Evolutionary conservation across 2,329 filamentous ascomycete genomes (phyloP).

Genomic region (Malbranchea cinnamomea): DNA sequence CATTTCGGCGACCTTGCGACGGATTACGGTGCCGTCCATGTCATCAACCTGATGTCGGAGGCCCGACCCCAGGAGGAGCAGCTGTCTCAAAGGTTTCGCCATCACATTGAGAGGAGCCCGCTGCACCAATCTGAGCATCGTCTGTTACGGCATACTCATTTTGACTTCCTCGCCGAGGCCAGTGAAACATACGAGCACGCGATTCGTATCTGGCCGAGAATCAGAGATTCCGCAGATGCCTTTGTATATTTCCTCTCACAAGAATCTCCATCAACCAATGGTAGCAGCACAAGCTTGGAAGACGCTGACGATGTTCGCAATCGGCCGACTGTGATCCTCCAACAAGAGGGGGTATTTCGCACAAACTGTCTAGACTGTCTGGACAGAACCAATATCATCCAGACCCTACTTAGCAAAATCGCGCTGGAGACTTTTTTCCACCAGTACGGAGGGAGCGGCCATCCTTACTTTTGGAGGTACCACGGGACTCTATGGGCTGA

Average conservation of each 20-base stretch:
- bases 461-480: constrained; percentile 75
- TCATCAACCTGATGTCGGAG: constrained; percentile 87
- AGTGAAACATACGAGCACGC: constrained; percentile 82
- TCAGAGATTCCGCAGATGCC: constrained; percentile 63
- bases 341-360: constrained; percentile 89
- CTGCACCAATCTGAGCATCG: constrained; percentile 59
- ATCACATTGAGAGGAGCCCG: constrained; percentile 60
- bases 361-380: constrained; percentile 95
- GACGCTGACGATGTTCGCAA: constrained; percentile 20
- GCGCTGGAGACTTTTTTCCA: constrained; percentile 70
- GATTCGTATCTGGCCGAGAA: constrained; percentile 63
- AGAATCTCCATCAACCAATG: constrained; percentile 47
- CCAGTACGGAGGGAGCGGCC: constrained; percentile 54
- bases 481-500: constrained; percentile 95
- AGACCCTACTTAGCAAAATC: constrained; percentile 91
- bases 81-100: constrained; percentile 62
- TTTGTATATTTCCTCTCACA: constrained; percentile 88
- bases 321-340: constrained; percentile 53
- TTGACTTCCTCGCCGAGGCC: constrained; percentile 93
- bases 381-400: constrained; percentile 88
- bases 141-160: constrained; percentile 68
- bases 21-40: constrained; percentile 77
- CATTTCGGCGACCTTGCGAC: constrained; percentile 81
- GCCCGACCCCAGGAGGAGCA: constrained; percentile 76
- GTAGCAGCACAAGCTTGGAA: background rate